Evolutionary conservation across 2,329 filamentous ascomycete species (phyloP).

Genomic region (Fusarium sulawesiense): DNA sequence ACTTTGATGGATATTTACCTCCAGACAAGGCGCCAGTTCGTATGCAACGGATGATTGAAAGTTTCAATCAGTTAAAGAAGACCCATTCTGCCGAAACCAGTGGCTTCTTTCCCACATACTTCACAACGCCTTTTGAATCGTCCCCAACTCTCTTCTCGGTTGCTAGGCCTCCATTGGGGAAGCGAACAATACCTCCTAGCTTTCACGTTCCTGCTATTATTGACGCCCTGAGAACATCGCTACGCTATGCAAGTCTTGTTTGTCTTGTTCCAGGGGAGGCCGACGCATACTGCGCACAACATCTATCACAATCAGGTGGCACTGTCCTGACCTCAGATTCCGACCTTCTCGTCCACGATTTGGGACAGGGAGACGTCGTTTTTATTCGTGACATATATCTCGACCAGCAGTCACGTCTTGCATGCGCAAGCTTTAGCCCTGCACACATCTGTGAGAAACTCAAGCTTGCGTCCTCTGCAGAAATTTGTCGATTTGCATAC

Average conservation of each 20-base stretch:
- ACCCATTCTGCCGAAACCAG: slow-evolving; percentile 51
- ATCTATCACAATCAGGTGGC: slow-evolving; percentile 65
- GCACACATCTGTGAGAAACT: slow-evolving; percentile 56
- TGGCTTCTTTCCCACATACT: slow-evolving; percentile 43
- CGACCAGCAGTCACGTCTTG: slow-evolving; percentile 40
- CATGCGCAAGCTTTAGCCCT: slow-evolving; percentile 48
- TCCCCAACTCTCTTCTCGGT: slow-evolving; percentile 43
- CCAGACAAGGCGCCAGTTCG: slow-evolving; percentile 71
- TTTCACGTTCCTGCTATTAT: slow-evolving; percentile 84
- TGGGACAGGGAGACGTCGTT: slow-evolving; percentile 73
- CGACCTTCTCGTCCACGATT: slow-evolving; percentile 81
- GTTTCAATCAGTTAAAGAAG: slow-evolving; percentile 65
- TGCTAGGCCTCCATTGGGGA: slow-evolving; percentile 40
- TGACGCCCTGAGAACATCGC: slow-evolving; percentile 69
- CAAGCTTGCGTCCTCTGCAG: slow-evolving; percentile 49
- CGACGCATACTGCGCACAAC: slow-evolving; percentile 80
- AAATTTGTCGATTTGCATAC: slow-evolving; percentile 52
- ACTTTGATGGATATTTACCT: slow-evolving; percentile 88
- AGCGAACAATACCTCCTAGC: slow-evolving; percentile 62
- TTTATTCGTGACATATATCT: slow-evolving; percentile 74
- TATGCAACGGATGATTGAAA: slow-evolving; percentile 68
- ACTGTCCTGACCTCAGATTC: slow-evolving; percentile 85
- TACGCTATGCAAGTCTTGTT: slow-evolving; percentile 56
- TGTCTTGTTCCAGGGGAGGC: slow-evolving; percentile 84
- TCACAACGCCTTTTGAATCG: slow-evolving; percentile 26